Evolutionary conservation across 805 yeast species (phyloP), one percentile per base, ranked within the genome.

Genomic region (Myxozyma mucilagina): DNA sequence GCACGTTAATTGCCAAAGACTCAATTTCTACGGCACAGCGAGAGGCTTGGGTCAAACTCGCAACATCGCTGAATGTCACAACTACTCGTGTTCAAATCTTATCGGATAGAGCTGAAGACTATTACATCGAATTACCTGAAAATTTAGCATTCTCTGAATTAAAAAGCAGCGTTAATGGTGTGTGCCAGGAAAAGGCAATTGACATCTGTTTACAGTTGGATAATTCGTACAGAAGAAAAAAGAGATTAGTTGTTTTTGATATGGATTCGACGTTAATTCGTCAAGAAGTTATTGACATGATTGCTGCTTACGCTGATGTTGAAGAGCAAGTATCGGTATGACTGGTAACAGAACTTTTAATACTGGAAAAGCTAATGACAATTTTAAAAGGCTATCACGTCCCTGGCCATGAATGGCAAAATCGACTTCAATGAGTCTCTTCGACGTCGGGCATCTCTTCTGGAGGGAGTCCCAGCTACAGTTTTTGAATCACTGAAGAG

Each of bases 261-360:
- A 94, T 94, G 99, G 99, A 94, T 77, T 91, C 97, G 0, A 94
- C 99, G 0, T 78, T 94, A 71, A 94, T 94, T 66, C 86, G 88
- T 73, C 98, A 94, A 75, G 99, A 94, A 75, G 97, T 94, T 43
- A 94, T 94, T 68, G 99, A 94, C 72, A 75, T 94, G 71, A 93
- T 94, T 67, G 99, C 99, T 1, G 90, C 90, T 0, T 87, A 89
- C 69, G 98, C 97, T n/a, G 81, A 83, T 67, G 96, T 94, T 38
- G 97, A 94, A 71, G 84, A 81, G 5, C 79, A 90, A 72, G 99
- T 94, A 6, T 88, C 93, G 4, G 87, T 61, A 51, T n/a, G 65
- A 14, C 29, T 7, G n/a, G n/a, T 48, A 24, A 7, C 13, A 39
- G 11, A 36, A 24, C 5, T 24, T 13, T 18, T 3, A 38, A 20